Evolutionary conservation across 1,284 basidiomycete species (phyloP), one percentile per base, ranked within the genome.

Genomic region (Paramarasmius palmivorus): DNA sequence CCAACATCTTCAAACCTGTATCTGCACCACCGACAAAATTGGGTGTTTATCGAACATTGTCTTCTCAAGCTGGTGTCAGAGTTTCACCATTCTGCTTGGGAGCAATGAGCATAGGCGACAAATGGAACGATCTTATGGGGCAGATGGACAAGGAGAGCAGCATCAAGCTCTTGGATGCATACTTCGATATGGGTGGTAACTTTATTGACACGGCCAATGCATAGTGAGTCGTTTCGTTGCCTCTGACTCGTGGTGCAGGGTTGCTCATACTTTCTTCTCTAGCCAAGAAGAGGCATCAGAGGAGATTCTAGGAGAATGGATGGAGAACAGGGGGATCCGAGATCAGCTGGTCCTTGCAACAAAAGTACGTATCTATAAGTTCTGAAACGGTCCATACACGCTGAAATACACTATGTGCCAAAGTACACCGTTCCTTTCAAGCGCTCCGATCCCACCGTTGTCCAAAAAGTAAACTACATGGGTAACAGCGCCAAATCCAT

Each of bases 231-330:
- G 19, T 6, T 10, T 25, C 19, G 14, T 44, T 25, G 9, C 10
- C 23, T 15, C 15, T 14, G 15, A n/a, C 22, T 44, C 26, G 14
- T 19, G 25, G 23, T 6, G 29, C 8, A n/a, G n/a, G n/a, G n/a
- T n/a, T n/a, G n/a, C n/a, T n/a, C n/a, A n/a, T 44, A 34, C 15
- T 32, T 26, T 4, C n/a, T 36, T 53, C 20, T 44, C 23, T 15
- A 82, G 79, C 55, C 77, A 81, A 51, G 71, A 78, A 35, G 80
- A 76, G 40, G 63, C 72, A 14, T 78, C 74, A 3, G 83, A 85
- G 57, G 62, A 65, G 39, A 75, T 81, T 53, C 75, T 84, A 36
- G 83, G 83, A 1, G 80, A 81, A 62, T 85, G 83, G 83, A 75
- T 73, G 34, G 75, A 81, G 50, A 45, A 62, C 9, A 69, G 77